These are phyloP conservation scores for Penstemon barbatus DNA, from an alignment of 257 asterid genomes.

Conservation along the genomic window DNA sequence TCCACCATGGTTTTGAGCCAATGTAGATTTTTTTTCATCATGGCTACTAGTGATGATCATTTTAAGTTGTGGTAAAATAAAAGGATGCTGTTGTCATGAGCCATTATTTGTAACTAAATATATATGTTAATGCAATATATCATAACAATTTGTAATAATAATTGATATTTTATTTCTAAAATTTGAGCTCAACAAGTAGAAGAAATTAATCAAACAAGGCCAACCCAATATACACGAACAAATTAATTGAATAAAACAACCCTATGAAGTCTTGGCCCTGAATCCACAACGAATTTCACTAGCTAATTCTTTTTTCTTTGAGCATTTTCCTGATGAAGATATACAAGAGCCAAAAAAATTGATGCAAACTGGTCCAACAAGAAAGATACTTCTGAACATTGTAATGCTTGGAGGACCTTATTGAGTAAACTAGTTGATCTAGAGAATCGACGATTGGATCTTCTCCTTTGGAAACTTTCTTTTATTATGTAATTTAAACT, in stretches of 20 bases:
- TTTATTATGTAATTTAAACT: slow-evolving; percentile 15
- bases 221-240: not conserved
- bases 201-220: not conserved
- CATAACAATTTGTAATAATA: no score
- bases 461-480: slow-evolving; percentile 14
- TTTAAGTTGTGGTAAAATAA: no score
- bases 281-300: not conserved
- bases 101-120: no score
- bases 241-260: not conserved
- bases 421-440: slow-evolving; percentile 2
- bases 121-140: no score
- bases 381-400: not conserved
- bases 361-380: slow-evolving; percentile 6
- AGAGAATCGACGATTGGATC: not conserved
- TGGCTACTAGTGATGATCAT: no score
- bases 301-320: not conserved
- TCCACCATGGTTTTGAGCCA: no score
- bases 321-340: not conserved
- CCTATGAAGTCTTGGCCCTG: not conserved
- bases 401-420: slow-evolving; percentile 7
- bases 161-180: no score
- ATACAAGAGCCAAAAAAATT: slow-evolving; percentile 10
- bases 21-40: no score
- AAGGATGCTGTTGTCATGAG: no score
- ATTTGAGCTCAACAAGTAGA: no score